A percentile compares a stretch with the other conserved stretches of the same genome.
Conservation (phyloP, 176 grass and related monocot genomes). For the Calamus simplicifolius region DNA sequence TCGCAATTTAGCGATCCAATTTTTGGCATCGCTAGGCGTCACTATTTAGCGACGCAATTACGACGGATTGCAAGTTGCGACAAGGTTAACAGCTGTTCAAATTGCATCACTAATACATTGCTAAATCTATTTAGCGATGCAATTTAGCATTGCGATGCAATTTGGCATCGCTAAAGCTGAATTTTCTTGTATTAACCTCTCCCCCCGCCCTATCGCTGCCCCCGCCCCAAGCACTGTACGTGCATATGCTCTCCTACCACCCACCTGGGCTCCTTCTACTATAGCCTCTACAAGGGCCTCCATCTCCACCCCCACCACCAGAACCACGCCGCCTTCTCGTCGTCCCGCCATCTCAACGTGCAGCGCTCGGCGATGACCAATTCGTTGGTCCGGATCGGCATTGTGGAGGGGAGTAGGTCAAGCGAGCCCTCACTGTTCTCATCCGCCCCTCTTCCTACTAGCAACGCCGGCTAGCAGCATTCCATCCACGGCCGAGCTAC, state of each 20-base stretch:
- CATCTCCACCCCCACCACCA: conserved; percentile 1
- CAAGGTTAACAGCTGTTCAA: too few species aligned
- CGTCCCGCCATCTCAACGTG: conserved; percentile 17
- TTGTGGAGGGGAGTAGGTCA: conserved; percentile 38
- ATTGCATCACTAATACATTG: too few species aligned
- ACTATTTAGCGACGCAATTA: too few species aligned
- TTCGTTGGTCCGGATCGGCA: conserved; percentile 32
- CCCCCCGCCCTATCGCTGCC: neutral
- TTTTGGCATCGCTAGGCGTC: too few species aligned
- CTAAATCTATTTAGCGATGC: too few species aligned
- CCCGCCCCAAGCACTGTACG: neutral
- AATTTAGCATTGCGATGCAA: too few species aligned
- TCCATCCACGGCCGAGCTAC: conserved; percentile 23
- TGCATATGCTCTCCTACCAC: conserved; percentile 69
- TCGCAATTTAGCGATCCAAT: too few species aligned
- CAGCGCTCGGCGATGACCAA: conserved; percentile 25
- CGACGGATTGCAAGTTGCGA: too few species aligned
- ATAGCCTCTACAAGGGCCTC: conserved; percentile 49
- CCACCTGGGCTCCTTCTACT: conserved; percentile 61
- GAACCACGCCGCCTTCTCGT: conserved; percentile 1
- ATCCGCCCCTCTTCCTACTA: conserved; percentile 33
- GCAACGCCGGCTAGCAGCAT: conserved; percentile 22
- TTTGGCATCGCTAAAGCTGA: too few species aligned
- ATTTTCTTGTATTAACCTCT: too few species aligned
- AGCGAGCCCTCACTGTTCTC: conserved; percentile 44